Evolutionary conservation across 345 rosid genomes (phyloP).

Genomic region (Abelmoschus esculentus): DNA sequence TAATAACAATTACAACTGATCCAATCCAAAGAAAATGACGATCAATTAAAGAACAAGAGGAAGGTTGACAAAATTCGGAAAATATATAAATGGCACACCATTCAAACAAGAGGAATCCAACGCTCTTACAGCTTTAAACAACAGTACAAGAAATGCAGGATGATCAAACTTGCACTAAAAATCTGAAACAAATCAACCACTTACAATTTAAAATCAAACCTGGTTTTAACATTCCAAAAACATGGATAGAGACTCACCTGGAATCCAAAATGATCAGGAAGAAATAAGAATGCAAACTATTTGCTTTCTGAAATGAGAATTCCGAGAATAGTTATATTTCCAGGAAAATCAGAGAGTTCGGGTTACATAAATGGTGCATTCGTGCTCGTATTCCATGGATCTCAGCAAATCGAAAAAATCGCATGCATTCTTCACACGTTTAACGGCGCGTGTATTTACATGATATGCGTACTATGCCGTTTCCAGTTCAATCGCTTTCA

Average conservation of each 20-base stretch:
- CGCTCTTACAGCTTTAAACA: too few species aligned
- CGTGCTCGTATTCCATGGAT: neutral
- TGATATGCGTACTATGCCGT: neutral
- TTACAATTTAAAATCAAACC: neutral
- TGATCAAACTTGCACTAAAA: neutral
- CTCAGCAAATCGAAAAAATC: neutral
- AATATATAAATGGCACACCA: too few species aligned
- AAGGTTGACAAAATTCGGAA: too few species aligned
- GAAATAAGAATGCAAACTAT: neutral
- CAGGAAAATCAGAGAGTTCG: neutral
- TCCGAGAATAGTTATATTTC: neutral
- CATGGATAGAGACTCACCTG: neutral
- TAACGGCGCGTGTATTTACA: neutral
- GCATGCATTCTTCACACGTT: neutral
- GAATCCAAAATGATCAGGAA: neutral
- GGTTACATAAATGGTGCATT: neutral
- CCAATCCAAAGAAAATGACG: neutral
- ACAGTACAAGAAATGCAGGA: neutral
- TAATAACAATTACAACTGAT: neutral
- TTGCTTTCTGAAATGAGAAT: neutral
- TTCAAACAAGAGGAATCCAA: too few species aligned
- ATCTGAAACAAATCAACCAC: neutral
- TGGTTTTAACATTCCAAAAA: neutral
- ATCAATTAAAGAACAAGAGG: too few species aligned
- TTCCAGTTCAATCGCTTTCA: neutral